Evolutionary conservation across 345 rosid genomes (phyloP).

Genomic region (Lepidium didymum): DNA sequence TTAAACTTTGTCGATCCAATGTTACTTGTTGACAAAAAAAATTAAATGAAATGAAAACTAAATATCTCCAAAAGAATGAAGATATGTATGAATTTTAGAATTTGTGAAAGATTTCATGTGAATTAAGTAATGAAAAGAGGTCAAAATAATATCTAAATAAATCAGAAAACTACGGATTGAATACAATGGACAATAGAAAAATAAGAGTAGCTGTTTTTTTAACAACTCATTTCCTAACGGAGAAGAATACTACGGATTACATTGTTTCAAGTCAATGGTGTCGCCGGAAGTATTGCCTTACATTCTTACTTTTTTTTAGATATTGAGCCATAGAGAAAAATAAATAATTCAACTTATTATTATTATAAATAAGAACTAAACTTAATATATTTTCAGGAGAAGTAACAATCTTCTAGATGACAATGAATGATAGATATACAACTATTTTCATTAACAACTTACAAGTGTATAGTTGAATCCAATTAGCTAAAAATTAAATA

Average conservation of each 20-base stretch:
- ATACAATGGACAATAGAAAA: neutral
- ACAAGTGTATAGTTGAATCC: conserved; percentile 19
- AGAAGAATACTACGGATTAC: conserved; percentile 14
- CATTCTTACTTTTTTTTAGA: conserved; percentile 5
- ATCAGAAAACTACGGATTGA: no score
- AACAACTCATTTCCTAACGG: conserved; percentile 22
- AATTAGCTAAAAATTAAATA: neutral
- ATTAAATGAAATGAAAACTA: neutral
- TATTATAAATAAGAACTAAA: neutral
- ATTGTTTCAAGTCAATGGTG: conserved; percentile 26
- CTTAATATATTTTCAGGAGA: conserved; percentile 11
- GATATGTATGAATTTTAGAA: neutral
- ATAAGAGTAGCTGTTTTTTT: neutral
- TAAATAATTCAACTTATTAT: neutral
- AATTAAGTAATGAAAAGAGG: neutral
- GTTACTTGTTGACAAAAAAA: no score
- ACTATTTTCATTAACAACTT: conserved; percentile 14
- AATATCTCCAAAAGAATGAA: neutral
- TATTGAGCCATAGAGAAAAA: neutral
- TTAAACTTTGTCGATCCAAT: no score
- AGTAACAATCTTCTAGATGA: conserved; percentile 33
- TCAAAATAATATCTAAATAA: no score
- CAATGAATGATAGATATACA: conserved; percentile 22
- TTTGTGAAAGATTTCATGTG: neutral
- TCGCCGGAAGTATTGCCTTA: conserved; percentile 9